Evolutionary conservation across 208 protist species (phyloP), one percentile per base, ranked within the genome.

Genomic region (Sergeia podlipaevii): DNA sequence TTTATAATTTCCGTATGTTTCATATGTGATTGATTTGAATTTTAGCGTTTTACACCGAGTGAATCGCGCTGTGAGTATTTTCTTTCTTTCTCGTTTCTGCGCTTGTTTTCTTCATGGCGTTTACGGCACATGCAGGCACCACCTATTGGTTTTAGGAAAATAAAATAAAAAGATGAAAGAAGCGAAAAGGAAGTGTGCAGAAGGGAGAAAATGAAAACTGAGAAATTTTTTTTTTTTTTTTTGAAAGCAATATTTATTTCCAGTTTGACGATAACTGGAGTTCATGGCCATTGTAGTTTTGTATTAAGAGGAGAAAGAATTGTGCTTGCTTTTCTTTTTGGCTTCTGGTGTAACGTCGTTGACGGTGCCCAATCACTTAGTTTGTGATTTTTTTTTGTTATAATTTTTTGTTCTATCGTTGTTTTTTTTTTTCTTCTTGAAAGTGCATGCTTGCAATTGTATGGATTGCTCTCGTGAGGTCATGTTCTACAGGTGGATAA

Each of bases 191-290:
- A 57, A 57, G 21, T 48, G 58, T 24, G 8, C 24, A 36, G 3
- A 61, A 17, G 34, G 46, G 23, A 56, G 53, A 43, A 15, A 44
- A 26, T n/a, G 23, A 20, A 67, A 21, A 18, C 34, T 42, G 21
- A 24, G 29, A 53, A 13, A 24, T 4, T 45, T 57, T 55, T 24
- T 26, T 72, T 38, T 67, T 59, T 62, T 62, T 41, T 55, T 56
- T 48, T 48, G n/a, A n/a, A n/a, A n/a, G n/a, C 39, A 7, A 8
- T 20, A 33, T 26, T 48, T 1, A 48, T 11, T 21, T 48, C 23
- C 32, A 21, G 17, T 45, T 45, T n/a, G 17, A n/a, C n/a, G n/a
- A n/a, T n/a, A n/a, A n/a, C n/a, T n/a, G n/a, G n/a, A n/a, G n/a
- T n/a, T n/a, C n/a, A n/a, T n/a, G n/a, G n/a, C n/a, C n/a, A n/a